A percentile compares a stretch with the other conserved stretches of the same genome.
Conservation (phyloP, 768 basidiomycete species). For the Chalciporus piperatus region DNA sequence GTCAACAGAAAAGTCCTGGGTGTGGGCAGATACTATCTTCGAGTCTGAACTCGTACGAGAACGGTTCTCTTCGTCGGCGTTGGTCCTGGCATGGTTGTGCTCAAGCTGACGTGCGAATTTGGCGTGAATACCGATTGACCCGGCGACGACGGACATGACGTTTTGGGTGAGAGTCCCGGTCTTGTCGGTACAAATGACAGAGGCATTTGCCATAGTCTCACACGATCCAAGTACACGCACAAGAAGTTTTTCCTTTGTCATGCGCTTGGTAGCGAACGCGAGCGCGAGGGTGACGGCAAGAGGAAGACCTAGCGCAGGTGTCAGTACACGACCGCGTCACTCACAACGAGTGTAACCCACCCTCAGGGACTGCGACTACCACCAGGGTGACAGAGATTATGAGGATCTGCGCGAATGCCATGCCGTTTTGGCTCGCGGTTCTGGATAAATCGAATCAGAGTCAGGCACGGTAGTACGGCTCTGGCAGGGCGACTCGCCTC, state of each 20-base stretch:
- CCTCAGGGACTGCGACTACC: constrained; percentile 88
- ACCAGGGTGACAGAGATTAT: constrained; percentile 94
- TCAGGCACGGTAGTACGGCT: constrained; percentile 3
- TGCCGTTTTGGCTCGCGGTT: constrained; percentile 77
- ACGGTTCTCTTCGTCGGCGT: constrained; percentile 55
- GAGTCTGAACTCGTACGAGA: constrained; percentile 32
- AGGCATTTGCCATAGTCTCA: constrained; percentile 98
- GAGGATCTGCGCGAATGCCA: constrained; percentile 87
- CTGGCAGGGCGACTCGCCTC: constrained; percentile 39
- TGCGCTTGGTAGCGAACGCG: constrained; percentile 97
- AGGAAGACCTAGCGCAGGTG: constrained; percentile 63
- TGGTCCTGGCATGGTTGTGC: constrained; percentile 68
- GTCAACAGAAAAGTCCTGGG: constrained; percentile 84
- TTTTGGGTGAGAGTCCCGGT: constrained; percentile 97
- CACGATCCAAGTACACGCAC: constrained; percentile 96
- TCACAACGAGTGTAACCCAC: constrained; percentile 26
- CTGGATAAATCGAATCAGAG: constrained; percentile 33
- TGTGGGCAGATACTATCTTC: constrained; percentile 37
- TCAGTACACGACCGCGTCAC: background rate
- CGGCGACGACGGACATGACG: constrained; percentile 93
- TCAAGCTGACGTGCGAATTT: constrained; percentile 85
- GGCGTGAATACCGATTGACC: constrained; percentile 89
- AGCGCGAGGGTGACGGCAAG: constrained; percentile 95
- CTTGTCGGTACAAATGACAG: constrained; percentile 94
- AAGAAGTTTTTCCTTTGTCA: constrained; percentile 92